Evolutionary conservation across 2,329 filamentous ascomycete genomes (phyloP), one percentile per base, ranked within the genome.

Genomic region (Nothophaeocryptopus gaeumannii): DNA sequence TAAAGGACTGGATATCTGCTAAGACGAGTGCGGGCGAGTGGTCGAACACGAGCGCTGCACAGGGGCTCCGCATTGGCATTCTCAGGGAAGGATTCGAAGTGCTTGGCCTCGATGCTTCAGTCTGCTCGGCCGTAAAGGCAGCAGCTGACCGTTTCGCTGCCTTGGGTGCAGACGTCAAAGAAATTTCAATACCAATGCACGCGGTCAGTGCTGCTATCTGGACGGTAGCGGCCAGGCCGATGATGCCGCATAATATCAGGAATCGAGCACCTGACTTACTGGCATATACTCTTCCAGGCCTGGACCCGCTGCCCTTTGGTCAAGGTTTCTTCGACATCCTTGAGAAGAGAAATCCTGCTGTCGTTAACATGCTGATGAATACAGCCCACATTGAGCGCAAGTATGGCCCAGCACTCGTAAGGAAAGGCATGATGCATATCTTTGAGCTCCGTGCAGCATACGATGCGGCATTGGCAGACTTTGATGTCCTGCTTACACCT

Each of bases 401-500:
- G 36, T 62, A 64, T 47, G 62, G 62, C 3, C 58, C 64, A 10
- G 41, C 55, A 5, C 60, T 71, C 8, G 68, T 73, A 31, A 71
- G 69, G 31, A 78, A 78, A 62, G 74, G 74, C 0, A 67, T 77
- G 50, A 69, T 71, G 36, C 72, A 76, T 47, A 71, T 73, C 1
- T 70, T 72, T 41, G 64, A 77, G 59, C 64, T 79, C 16, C 67
- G 74, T 2, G 73, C 70, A 4, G 74, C 73, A 3, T 79, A 79
- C 58, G 75, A 79, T 55, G 53, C 56, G 10, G 74, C 68, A 0
- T 58, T 79, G 7, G 60, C 63, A 16, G 58, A 69, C 0, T 66
- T 73, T n/a, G 77, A 80, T 55, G 69, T 79, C 5, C 62, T 80
- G 8, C 56, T 80, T 36, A 74, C 74, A 47, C 77, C 77, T 0